Conservation (phyloP, 2,329 filamentous ascomycete species). For the Ascocoryne sarcoides region DNA sequence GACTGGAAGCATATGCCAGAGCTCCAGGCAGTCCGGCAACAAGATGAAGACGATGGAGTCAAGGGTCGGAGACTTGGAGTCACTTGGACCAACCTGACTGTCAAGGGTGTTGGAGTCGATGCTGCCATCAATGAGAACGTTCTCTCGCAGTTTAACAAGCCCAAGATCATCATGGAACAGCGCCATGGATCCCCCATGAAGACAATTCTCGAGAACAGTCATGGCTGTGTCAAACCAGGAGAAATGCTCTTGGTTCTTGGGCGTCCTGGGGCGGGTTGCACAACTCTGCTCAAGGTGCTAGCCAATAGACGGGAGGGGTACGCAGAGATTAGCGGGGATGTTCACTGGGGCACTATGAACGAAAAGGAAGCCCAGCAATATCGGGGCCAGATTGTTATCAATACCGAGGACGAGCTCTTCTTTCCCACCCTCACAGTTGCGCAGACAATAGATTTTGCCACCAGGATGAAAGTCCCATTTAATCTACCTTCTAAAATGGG, state of each 20-base stretch:
- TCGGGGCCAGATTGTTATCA: constrained; percentile 48
- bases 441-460: constrained; percentile 45
- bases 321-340: constrained; percentile 46
- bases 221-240: constrained; percentile 62
- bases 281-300: constrained; percentile 60
- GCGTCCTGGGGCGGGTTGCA: constrained; percentile 61
- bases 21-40: constrained; percentile 14
- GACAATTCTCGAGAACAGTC: constrained; percentile 55
- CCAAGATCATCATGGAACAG: constrained; percentile 31
- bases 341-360: constrained; percentile 43
- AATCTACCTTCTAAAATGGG: constrained; percentile 36
- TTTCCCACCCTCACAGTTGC: constrained; percentile 42
- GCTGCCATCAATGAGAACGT: constrained; percentile 25
- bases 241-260: constrained; percentile 66
- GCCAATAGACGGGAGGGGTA: constrained; percentile 56
- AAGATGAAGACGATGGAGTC: constrained; percentile 19
- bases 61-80: constrained; percentile 29
- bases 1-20: constrained; percentile 26
- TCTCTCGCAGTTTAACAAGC: constrained; percentile 21
- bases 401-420: constrained; percentile 43
- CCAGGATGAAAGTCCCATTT: constrained; percentile 41
- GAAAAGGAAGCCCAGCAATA: constrained; percentile 37
- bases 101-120: constrained; percentile 26
- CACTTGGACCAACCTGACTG: constrained; percentile 24
- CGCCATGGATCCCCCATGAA: constrained; percentile 52